These are phyloP conservation scores for Xylaria sp. DNA, from an alignment of 2,329 filamentous ascomycete species.

Conservation along the genomic window DNA sequence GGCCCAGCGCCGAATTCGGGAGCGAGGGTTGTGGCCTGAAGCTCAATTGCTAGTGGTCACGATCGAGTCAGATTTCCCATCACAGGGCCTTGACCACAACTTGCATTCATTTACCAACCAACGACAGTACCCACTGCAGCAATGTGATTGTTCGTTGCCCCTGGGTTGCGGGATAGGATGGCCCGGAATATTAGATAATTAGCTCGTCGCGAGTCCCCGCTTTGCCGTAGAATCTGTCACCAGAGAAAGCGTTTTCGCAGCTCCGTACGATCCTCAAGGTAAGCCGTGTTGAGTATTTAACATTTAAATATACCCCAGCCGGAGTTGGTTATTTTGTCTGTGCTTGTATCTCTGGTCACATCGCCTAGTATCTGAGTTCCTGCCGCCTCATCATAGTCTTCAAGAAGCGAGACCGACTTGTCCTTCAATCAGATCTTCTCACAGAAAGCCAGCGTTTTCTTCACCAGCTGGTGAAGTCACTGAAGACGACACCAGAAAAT, in stretches of 20 bases:
- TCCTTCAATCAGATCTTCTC: background rate
- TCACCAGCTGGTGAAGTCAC: background rate
- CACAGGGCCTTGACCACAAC: background rate
- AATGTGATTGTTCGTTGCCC: background rate
- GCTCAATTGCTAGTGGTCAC: background rate
- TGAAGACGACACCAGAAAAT: constrained; percentile 46
- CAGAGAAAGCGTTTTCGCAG: constrained; percentile 15
- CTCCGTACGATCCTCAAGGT: background rate
- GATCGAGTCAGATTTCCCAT: constrained; percentile 4
- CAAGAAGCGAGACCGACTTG: background rate
- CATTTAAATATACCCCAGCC: constrained; percentile 15
- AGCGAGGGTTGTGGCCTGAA: background rate
- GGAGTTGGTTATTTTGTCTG: background rate
- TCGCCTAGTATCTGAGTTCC: background rate
- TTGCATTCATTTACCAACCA: background rate
- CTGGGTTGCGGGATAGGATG: constrained; percentile 19
- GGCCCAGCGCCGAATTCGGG: constrained; percentile 5
- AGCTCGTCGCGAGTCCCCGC: constrained; percentile 24
- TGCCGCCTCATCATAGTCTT: background rate
- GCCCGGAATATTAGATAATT: constrained; percentile 15
- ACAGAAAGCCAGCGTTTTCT: background rate
- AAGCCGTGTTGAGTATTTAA: background rate
- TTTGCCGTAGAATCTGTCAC: constrained; percentile 1
- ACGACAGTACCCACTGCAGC: background rate
- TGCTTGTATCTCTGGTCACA: background rate